Evolutionary conservation across 73 alveolate genomes (phyloP), one percentile per base, ranked within the genome.

Genomic region (Paramecium biaurelia): DNA sequence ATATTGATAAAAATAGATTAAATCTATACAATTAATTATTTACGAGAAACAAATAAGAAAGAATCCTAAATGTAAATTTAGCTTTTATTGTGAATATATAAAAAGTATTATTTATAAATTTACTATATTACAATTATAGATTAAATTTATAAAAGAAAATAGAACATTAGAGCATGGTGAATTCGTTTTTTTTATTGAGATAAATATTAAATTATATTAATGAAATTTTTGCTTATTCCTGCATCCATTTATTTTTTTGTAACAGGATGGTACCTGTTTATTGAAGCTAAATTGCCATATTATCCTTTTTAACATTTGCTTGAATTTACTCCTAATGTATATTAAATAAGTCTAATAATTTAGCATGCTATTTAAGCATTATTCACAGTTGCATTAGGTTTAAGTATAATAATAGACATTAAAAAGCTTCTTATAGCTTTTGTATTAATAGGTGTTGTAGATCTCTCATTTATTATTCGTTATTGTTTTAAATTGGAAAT

Each of bases 211-310:
- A 15, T 63, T 63, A 63, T 30, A 9, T 63, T 12, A 30, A 63
- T 63, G 84, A 63, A 63, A 63, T 63, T 26, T 23, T 26, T 63
- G 45, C 84, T 63, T 9, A 63, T 63, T 63, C 84, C 84, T 63
- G 84, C 84, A 4, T 2, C 84, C 11, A 63, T 63, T 14, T 63
- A 63, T 63, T 63, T 63, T 26, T 63, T 63, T 12, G 84, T 32
- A 1, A 26, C 84, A 30, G 84, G 84, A 30, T 63, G 84, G 84
- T 63, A 30, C 84, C 26, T 63, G 26, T 63, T 63, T 12, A 12
- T 63, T 32, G 84, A 63, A 63, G 8, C 84, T 30, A 63, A 63
- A 32, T 63, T 63, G 45, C 49, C 84, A 24, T 63, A 63, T 63
- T 63, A 30, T 63, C 84, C 84, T 11, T 63, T 30, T 32, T 26